phyloP scores from a whole-genome alignment of 202 grass and related monocot species.

The Eragrostis tef region DNA sequence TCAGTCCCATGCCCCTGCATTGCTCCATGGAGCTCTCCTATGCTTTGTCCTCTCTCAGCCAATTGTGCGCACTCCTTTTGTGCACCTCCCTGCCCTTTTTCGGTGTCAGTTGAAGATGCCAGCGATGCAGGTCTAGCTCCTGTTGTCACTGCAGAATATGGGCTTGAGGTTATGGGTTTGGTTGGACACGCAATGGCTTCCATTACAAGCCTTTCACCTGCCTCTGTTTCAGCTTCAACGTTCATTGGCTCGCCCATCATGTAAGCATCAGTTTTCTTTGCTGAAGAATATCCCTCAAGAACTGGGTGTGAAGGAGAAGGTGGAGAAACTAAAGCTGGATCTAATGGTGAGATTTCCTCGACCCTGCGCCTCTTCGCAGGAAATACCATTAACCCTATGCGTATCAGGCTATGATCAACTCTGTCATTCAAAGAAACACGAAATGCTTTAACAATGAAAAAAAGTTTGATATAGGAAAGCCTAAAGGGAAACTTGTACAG shows the following conservation, averaged over 20 bases:
- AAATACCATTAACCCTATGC: constrained; percentile 15
- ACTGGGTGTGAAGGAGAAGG: background rate
- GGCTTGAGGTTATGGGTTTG: background rate
- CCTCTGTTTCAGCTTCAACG: too few relatives aligned
- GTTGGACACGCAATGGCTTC: background rate
- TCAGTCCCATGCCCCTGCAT: background rate
- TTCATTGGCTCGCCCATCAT: too few relatives aligned
- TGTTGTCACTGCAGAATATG: background rate
- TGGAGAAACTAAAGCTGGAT: background rate
- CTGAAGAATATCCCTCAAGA: background rate
- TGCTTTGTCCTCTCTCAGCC: background rate
- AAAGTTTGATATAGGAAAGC: background rate
- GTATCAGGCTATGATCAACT: constrained; percentile 1
- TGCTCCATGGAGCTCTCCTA: background rate
- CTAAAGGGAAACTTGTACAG: background rate
- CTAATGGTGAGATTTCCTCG: background rate
- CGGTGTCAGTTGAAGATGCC: background rate
- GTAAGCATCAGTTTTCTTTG: background rate
- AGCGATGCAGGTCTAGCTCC: background rate
- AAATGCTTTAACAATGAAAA: background rate
- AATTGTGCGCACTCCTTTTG: background rate
- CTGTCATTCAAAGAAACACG: constrained; percentile 23
- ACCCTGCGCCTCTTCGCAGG: constrained; percentile 20
- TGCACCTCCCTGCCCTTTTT: background rate
- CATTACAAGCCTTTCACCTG: background rate